Evolutionary conservation across 306 rosid species (phyloP), one percentile per base, ranked within the genome.

Genomic region (Fragaria nilgerrensis): DNA sequence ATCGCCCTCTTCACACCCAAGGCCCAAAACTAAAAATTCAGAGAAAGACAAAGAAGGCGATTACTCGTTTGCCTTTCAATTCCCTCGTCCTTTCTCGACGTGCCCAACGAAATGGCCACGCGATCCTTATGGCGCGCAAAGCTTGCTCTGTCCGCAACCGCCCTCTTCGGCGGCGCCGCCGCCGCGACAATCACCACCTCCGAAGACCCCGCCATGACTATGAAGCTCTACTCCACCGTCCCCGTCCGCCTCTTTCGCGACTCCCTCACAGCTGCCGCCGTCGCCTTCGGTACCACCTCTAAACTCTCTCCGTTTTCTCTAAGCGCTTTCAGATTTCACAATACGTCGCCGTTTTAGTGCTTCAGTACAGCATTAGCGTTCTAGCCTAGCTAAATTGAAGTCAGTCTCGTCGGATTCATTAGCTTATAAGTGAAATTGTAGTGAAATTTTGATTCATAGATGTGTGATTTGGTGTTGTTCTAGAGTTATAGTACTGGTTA

Each of bases 191-290:
- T 88, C 32, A 96, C 96, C 72, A 70, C 90, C 75, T 92, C 99
- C 74, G 92, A 95, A 52, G 92, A 95, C 81, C 94, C 99, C 15
- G 65, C 82, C 25, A 89, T 81, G 66, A 80, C 94, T 34, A 74
- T 92, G 68, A 95, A 86, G 88, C 93, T 95, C 77, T 90, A 77
- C 89, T 65, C 90, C 62, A 75, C 91, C 50, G 85, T 92, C 48
- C 97, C 99, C 47, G 68, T 82, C 67, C 99, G 99, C 62, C 97
- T 95, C 76, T 15, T 87, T 56, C 92, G 93, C 39, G 93, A 87
- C 75, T 84, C 93, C 74, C 44, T 81, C 77, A 79, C 99, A 0
- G 99, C 93, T 11, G 91, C 90, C 81, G 85, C 80, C 82, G 86
- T 95, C 83, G 96, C 88, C 77, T 86, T 87, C 74, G 99, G 99